phyloP scores from a whole-genome alignment of 768 basidiomycete species.

The Postia placenta region DNA sequence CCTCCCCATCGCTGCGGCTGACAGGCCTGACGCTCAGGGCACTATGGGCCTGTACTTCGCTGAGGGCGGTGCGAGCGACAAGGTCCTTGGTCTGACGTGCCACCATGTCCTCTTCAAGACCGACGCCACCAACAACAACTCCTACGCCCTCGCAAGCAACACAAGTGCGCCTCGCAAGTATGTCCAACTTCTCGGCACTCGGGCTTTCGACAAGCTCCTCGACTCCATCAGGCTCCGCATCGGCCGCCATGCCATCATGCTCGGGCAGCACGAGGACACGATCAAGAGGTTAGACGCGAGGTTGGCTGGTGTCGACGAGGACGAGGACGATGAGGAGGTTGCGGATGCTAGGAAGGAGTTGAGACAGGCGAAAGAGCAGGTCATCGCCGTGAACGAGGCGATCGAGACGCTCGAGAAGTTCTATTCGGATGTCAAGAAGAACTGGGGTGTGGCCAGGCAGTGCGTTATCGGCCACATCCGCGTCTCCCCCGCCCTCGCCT shows the following conservation, averaged over 20 bases:
- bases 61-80: constrained; percentile 2
- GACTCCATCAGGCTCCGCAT: constrained; percentile 5
- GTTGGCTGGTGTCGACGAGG: not conserved
- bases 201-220: constrained; percentile 8
- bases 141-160: not conserved
- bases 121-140: not conserved
- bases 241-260: constrained; percentile 1
- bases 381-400: constrained; percentile 1
- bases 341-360: constrained; percentile 6
- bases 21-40: constrained; percentile 3
- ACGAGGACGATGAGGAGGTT: not conserved
- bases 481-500: constrained; percentile 15
- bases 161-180: constrained; percentile 4
- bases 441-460: constrained; percentile 9
- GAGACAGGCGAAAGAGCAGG: constrained; percentile 6
- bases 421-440: constrained; percentile 8
- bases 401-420: constrained; percentile 12
- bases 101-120: constrained; percentile 8
- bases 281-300: constrained; percentile 5
- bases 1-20: constrained; percentile 27
- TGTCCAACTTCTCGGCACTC: constrained; percentile 10
- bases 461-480: constrained; percentile 15
- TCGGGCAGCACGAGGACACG: constrained; percentile 1
- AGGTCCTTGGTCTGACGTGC: constrained; percentile 2
- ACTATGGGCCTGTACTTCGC: constrained; percentile 7